Conservation (phyloP, 2,329 filamentous ascomycete genomes). For the Colletotrichum sp. region DNA sequence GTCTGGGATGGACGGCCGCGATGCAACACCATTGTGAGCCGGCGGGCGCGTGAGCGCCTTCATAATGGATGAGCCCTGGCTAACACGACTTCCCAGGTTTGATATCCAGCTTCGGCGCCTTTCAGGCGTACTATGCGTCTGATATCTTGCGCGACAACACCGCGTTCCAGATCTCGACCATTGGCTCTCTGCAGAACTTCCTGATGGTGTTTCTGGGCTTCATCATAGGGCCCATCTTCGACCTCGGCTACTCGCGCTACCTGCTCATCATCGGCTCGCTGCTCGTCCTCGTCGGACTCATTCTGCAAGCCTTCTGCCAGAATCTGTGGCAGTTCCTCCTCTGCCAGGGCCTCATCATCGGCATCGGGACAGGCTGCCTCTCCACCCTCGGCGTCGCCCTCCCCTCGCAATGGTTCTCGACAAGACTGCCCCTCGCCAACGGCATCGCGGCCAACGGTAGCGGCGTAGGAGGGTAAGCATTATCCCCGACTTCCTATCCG, state of each 20-base stretch:
- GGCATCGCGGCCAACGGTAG: conserved; percentile 37
- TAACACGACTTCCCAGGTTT: conserved; percentile 30
- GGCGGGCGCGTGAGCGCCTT: background rate
- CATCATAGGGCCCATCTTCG: conserved; percentile 50
- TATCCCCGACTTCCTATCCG: too few species aligned
- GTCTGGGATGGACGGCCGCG: background rate
- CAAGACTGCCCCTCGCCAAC: conserved; percentile 30
- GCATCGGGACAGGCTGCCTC: conserved; percentile 46
- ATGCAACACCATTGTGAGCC: background rate
- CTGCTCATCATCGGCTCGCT: conserved; percentile 45
- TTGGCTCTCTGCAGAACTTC: conserved; percentile 52
- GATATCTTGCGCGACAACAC: conserved; percentile 24
- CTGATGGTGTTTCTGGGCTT: conserved; percentile 47
- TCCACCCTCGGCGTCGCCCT: conserved; percentile 42
- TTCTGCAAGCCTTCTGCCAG: conserved; percentile 22
- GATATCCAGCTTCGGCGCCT: conserved; percentile 53
- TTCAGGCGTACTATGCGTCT: conserved; percentile 56
- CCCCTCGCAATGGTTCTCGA: conserved; percentile 36
- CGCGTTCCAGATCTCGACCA: conserved; percentile 40
- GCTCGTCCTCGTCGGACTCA: conserved; percentile 48
- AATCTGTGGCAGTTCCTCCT: conserved; percentile 33
- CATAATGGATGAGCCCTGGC: background rate
- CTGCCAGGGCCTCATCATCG: conserved; percentile 48
- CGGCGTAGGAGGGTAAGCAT: conserved; percentile 28
- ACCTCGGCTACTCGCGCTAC: conserved; percentile 48